Conservation (phyloP, 352 stramenopile species). For the Lagenidium giganteum region DNA sequence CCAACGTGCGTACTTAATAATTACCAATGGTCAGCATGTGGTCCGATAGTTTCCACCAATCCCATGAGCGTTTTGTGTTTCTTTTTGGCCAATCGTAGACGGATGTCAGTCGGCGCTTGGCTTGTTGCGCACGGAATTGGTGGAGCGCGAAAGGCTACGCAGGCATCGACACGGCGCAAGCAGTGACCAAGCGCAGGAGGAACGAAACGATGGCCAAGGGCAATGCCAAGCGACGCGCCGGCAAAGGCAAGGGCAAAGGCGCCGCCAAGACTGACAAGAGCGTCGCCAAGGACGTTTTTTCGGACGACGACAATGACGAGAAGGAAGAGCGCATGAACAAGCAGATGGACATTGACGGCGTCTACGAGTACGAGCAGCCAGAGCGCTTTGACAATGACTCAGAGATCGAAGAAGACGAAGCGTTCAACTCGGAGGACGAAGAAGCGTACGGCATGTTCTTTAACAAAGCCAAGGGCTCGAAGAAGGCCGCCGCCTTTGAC, state of each 20-base stretch:
- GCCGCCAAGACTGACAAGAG: conserved; percentile 15
- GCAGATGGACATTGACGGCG: conserved; percentile 70
- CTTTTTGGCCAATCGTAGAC: too few species aligned
- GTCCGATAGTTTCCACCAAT: too few species aligned
- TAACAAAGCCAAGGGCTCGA: conserved; percentile 9
- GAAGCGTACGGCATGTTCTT: conserved; percentile 86
- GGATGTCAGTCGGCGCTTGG: too few species aligned
- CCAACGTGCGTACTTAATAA: conserved; percentile 1
- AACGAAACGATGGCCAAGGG: conserved; percentile 16
- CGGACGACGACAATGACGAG: conserved; percentile 71
- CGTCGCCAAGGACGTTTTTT: conserved; percentile 62
- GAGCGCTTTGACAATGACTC: conserved; percentile 86
- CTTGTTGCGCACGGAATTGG: too few species aligned
- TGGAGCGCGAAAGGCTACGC: too few species aligned
- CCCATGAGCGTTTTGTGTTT: too few species aligned
- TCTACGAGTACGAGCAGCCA: conserved; percentile 80
- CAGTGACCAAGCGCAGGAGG: conserved; percentile 4
- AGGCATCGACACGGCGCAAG: conserved; percentile 11
- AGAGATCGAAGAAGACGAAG: conserved; percentile 92
- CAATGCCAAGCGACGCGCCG: conserved; percentile 3
- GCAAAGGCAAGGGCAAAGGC: conserved; percentile 16
- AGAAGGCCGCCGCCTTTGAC: conserved; percentile 11
- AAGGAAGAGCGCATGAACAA: conserved; percentile 57
- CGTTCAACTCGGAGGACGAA: conserved; percentile 94
- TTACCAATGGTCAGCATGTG: background rate